Evolutionary conservation across 2,329 filamentous ascomycete genomes (phyloP).

Genomic region (Pestalotiopsis sp.): DNA sequence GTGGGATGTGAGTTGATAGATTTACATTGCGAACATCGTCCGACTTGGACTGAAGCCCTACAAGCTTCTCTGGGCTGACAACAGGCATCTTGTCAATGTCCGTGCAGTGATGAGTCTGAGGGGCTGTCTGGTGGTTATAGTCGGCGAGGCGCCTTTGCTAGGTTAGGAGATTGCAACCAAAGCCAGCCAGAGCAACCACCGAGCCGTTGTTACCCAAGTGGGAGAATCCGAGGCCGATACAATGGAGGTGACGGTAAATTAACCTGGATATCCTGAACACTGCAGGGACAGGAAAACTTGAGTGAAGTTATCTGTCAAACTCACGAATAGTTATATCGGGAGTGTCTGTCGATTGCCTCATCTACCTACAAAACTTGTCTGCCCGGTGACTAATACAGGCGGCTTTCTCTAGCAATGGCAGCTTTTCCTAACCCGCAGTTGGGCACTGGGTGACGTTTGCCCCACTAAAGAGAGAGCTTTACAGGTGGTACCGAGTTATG

Average conservation of each 20-base stretch:
- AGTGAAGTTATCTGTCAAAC: not conserved
- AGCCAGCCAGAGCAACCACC: not conserved
- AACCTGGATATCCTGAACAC: not conserved
- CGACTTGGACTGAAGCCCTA: slow-evolving; percentile 82
- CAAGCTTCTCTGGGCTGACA: slow-evolving; percentile 86
- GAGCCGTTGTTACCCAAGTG: not conserved
- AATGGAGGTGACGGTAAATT: not conserved
- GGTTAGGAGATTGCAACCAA: not conserved
- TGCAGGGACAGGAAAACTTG: not conserved
- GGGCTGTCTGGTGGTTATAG: not conserved
- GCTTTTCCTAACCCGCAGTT: slow-evolving; percentile 5
- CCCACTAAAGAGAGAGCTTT: not conserved
- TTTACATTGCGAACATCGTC: slow-evolving; percentile 79
- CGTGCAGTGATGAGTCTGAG: not conserved
- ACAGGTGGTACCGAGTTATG: not conserved
- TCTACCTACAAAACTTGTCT: not conserved
- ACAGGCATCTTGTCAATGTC: slow-evolving; percentile 73
- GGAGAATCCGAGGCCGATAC: not conserved
- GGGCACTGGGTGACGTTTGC: slow-evolving; percentile 10
- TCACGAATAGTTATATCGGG: not conserved
- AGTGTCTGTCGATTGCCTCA: slow-evolving; percentile 1
- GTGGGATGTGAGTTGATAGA: slow-evolving; percentile 10
- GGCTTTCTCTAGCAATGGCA: slow-evolving; percentile 1
- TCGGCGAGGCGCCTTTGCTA: not conserved
- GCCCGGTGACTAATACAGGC: slow-evolving; percentile 3